Evolutionary conservation across 2,329 filamentous ascomycete genomes (phyloP).

Genomic region (Thelonectria blattea): DNA sequence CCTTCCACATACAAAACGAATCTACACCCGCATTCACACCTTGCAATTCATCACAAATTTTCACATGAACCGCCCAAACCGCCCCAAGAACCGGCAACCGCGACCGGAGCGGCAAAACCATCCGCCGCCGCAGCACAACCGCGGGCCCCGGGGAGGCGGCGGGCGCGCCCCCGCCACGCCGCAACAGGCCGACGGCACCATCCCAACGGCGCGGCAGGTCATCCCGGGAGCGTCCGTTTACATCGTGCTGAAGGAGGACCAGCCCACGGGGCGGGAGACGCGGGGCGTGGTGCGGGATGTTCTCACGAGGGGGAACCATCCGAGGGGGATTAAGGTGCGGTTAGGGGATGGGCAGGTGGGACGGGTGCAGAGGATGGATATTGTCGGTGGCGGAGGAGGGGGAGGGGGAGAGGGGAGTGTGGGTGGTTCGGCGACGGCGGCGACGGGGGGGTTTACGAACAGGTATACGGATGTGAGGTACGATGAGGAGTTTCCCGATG

Average conservation of each 20-base stretch:
- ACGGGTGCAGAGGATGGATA: slow-evolving; percentile 70
- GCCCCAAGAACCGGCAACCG: slow-evolving; percentile 43
- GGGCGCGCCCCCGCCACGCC: slow-evolving; percentile 39
- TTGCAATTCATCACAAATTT: background rate
- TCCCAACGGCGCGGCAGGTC: slow-evolving; percentile 60
- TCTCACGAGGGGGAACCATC: slow-evolving; percentile 76
- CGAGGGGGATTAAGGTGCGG: slow-evolving; percentile 79
- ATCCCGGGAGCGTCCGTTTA: slow-evolving; percentile 68
- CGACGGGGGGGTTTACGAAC: slow-evolving; percentile 37
- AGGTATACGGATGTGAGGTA: slow-evolving; percentile 44
- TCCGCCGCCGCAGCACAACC: slow-evolving; percentile 27
- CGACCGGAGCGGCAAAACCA: slow-evolving; percentile 33
- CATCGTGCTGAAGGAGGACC: slow-evolving; percentile 78
- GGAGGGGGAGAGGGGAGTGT: slow-evolving; percentile 22
- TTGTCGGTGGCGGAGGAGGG: too few species aligned
- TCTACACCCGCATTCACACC: background rate
- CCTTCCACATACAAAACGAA: background rate
- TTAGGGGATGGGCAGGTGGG: slow-evolving; percentile 74
- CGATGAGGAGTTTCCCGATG: slow-evolving; percentile 46
- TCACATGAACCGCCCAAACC: slow-evolving; percentile 42
- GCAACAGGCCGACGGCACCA: slow-evolving; percentile 45
- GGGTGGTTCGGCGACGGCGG: slow-evolving; percentile 7
- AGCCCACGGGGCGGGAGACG: slow-evolving; percentile 75
- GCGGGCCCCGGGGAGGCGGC: slow-evolving; percentile 5
- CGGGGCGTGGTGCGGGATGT: slow-evolving; percentile 70